phyloP scores from a whole-genome alignment of 192 early-diverging fungal genomes.

The Nowakowskiella sp. region DNA sequence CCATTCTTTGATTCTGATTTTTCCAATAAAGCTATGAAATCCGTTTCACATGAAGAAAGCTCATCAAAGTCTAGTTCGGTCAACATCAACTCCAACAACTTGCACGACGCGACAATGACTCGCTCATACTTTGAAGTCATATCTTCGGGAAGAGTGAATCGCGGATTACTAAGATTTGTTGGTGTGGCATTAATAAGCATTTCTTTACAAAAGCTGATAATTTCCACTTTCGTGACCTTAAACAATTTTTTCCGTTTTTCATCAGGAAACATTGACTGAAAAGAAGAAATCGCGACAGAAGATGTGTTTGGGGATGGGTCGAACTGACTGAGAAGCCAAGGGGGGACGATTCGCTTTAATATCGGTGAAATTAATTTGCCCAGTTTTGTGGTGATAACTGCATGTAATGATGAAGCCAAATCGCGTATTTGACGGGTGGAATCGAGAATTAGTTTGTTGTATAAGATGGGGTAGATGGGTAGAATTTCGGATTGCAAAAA shows the following conservation, averaged over 20 bases:
- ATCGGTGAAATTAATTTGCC: conserved; percentile 71
- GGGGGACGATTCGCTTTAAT: conserved; percentile 71
- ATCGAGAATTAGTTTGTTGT: conserved; percentile 60
- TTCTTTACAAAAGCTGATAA: neutral
- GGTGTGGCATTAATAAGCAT: neutral
- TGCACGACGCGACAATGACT: conserved; percentile 48
- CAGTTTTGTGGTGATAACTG: conserved; percentile 51
- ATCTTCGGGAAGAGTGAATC: conserved; percentile 67
- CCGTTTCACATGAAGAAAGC: conserved; percentile 9
- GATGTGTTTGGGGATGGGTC: conserved; percentile 77
- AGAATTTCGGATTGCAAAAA: conserved; percentile 22
- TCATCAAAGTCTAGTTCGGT: conserved; percentile 28
- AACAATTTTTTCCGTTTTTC: too few relatives aligned
- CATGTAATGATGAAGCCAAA: conserved; percentile 57
- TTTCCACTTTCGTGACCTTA: neutral
- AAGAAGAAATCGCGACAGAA: conserved; percentile 48
- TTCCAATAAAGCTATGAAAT: neutral
- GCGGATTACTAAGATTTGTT: conserved; percentile 49
- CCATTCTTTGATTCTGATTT: neutral
- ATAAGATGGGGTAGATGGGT: conserved; percentile 52
- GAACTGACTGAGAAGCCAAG: conserved; percentile 77
- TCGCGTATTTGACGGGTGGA: conserved; percentile 78
- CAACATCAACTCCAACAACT: conserved; percentile 19
- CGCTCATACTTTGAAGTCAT: conserved; percentile 62
- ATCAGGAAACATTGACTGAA: conserved; percentile 55